phyloP scores from a whole-genome alignment of 1,284 basidiomycete genomes.

The Psilocybe mexicana region DNA sequence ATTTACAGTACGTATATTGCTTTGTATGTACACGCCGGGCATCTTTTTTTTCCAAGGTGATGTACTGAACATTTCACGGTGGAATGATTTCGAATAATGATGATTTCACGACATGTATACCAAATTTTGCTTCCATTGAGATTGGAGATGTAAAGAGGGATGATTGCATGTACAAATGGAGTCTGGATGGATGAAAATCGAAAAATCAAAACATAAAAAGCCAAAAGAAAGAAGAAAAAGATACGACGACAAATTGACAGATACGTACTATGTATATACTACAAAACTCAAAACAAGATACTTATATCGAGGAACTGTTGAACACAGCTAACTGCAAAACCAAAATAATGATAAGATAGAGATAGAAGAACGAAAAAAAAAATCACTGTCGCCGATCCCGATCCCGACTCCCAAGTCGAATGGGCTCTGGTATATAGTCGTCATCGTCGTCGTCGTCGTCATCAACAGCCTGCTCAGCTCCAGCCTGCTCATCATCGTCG shows the following conservation, averaged over 20 bases:
- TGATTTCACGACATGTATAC: neutral
- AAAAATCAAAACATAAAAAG: neutral
- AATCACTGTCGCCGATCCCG: neutral
- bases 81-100: neutral
- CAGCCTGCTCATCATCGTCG: neutral
- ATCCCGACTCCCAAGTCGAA: neutral
- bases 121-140: neutral
- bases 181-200: too few species aligned
- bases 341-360: neutral
- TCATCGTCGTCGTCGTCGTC: slow-evolving; percentile 19
- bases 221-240: neutral
- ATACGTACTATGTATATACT: neutral
- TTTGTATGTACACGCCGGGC: neutral
- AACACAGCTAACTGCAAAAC: too few species aligned
- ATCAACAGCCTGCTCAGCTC: neutral
- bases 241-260: neutral
- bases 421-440: slow-evolving; percentile 23
- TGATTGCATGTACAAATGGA: too few species aligned
- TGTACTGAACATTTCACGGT: neutral
- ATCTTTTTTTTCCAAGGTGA: neutral
- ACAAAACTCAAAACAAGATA: neutral
- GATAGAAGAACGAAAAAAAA: neutral
- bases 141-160: too few species aligned
- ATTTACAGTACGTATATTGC: neutral
- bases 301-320: neutral